phyloP scores from a whole-genome alignment of 257 asterid species.

The Przewalskia tangutica region DNA sequence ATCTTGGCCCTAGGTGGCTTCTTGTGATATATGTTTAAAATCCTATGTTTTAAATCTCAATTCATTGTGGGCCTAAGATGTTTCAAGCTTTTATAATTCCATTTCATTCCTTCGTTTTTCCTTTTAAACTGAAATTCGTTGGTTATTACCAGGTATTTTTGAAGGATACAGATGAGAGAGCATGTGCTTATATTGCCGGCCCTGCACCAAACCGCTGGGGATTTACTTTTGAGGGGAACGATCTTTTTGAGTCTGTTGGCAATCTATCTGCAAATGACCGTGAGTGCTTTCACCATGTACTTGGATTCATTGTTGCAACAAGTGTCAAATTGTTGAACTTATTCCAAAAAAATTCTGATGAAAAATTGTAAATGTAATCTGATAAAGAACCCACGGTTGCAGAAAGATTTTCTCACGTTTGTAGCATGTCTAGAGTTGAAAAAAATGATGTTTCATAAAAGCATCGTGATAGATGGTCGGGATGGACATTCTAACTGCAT shows the following conservation, averaged over 20 bases:
- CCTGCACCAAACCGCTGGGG: constrained; percentile 99
- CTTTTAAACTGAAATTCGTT: constrained; percentile 3
- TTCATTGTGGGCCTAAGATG: not conserved
- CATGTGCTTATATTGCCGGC: constrained; percentile 99
- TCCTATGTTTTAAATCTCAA: not conserved
- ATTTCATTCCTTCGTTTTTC: not conserved
- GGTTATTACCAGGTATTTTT: constrained; percentile 61
- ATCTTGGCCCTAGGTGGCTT: not conserved
- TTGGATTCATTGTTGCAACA: not conserved
- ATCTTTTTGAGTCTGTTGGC: constrained; percentile 52
- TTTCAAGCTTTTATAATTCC: not conserved
- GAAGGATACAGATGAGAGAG: constrained; percentile 98
- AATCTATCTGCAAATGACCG: constrained; percentile 33
- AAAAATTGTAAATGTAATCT: not conserved
- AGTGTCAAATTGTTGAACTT: not conserved
- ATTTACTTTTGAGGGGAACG: constrained; percentile 67
- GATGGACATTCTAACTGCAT: not conserved
- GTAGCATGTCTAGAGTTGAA: not conserved
- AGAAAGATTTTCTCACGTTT: not conserved
- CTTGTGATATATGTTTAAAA: not conserved
- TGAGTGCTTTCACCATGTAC: constrained; percentile 26
- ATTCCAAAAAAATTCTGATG: not conserved
- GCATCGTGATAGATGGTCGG: not conserved
- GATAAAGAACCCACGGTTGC: not conserved
- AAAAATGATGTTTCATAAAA: not conserved